Conservation (phyloP, 1,139 yeast genomes). For the Hansenula sp. region DNA sequence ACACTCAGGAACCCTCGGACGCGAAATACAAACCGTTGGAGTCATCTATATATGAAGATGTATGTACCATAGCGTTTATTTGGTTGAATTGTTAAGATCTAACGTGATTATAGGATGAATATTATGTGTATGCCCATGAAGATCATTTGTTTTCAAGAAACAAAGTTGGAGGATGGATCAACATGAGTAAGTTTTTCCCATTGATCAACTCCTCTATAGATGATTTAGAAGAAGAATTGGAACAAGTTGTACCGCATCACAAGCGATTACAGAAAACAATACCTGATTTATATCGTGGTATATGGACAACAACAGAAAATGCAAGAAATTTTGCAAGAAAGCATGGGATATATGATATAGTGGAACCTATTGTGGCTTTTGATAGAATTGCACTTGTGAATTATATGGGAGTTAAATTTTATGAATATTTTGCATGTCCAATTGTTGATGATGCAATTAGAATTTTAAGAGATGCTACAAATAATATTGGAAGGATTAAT, state of each 20-base stretch:
- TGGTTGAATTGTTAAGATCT: neutral
- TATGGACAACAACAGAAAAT: constrained; percentile 15
- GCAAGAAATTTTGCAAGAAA: constrained; percentile 17
- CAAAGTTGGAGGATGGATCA: constrained; percentile 22
- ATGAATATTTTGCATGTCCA: constrained; percentile 18
- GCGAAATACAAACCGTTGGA: constrained; percentile 5
- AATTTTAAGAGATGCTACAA: constrained; percentile 15
- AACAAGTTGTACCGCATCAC: neutral
- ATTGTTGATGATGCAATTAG: constrained; percentile 15
- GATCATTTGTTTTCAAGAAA: constrained; percentile 8
- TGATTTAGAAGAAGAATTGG: neutral
- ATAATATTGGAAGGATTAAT: constrained; percentile 8
- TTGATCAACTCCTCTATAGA: constrained; percentile 2
- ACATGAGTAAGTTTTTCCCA: constrained; percentile 8
- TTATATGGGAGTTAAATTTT: constrained; percentile 16
- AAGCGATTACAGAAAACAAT: neutral
- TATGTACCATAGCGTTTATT: neutral
- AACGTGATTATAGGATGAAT: constrained; percentile 10
- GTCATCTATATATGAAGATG: constrained; percentile 10
- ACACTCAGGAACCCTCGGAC: constrained; percentile 9
- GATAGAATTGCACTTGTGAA: constrained; percentile 18
- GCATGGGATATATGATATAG: constrained; percentile 8
- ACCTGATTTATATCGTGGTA: constrained; percentile 9
- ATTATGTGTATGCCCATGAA: constrained; percentile 7
- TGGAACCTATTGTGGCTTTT: constrained; percentile 16